phyloP scores from a whole-genome alignment of 2,329 filamentous ascomycete species.

The Grosmannia serpens region DNA sequence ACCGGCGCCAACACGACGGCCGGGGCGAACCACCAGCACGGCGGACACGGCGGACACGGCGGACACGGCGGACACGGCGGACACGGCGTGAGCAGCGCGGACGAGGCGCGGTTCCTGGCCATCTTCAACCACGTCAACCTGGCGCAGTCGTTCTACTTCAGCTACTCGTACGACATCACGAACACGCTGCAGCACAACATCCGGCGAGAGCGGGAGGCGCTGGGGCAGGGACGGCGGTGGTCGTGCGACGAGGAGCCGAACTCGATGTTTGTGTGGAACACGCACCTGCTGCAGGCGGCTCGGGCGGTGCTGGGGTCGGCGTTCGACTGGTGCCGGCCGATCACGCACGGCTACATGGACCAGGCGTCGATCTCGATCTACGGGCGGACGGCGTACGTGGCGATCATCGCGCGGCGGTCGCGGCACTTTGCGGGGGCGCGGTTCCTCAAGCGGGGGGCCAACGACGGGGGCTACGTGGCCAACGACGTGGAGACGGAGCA shows the following conservation, averaged over 20 bases:
- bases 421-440: conserved; percentile 88
- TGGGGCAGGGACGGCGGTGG: conserved; percentile 52
- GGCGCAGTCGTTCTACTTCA: conserved; percentile 91
- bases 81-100: conserved; percentile 32
- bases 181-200: conserved; percentile 88
- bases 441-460: conserved; percentile 88
- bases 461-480: conserved; percentile 89
- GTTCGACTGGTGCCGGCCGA: conserved; percentile 91
- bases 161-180: conserved; percentile 95
- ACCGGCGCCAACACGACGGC: too few species aligned
- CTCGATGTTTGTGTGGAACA: conserved; percentile 98
- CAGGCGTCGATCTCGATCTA: conserved; percentile 80
- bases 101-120: conserved; percentile 78
- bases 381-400: conserved; percentile 80
- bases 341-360: conserved; percentile 93
- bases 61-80: neutral
- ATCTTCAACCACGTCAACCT: conserved; percentile 89
- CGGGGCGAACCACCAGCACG: neutral
- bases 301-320: conserved; percentile 59
- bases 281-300: conserved; percentile 73
- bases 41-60: neutral
- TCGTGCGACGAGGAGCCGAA: conserved; percentile 59
- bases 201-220: conserved; percentile 59
- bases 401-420: conserved; percentile 84
- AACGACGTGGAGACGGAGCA: conserved; percentile 99